Conservation (phyloP, 2,329 filamentous ascomycete species). For the Talaromyces sp. region DNA sequence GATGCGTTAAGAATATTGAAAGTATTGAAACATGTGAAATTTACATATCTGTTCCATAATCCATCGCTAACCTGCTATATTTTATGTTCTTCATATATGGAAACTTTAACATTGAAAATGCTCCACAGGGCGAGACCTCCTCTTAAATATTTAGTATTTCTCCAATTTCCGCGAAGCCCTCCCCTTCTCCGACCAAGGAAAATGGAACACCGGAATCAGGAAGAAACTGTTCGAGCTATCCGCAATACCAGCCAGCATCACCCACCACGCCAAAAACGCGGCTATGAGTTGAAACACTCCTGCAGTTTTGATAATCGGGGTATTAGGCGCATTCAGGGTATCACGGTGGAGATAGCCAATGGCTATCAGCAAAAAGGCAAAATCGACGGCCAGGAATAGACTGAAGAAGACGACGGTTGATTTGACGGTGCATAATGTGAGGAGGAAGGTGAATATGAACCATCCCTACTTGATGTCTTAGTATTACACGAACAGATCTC, state of each 20-base stretch:
- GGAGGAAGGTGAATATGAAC: conserved; percentile 74
- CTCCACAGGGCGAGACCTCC: not conserved
- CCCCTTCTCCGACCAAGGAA: conserved; percentile 82
- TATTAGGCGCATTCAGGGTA: conserved; percentile 30
- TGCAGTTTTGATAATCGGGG: conserved; percentile 58
- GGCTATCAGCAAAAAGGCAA: conserved; percentile 66
- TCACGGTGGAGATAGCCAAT: conserved; percentile 55
- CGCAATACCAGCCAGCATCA: conserved; percentile 72
- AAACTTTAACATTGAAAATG: too few species aligned
- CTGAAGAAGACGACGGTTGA: conserved; percentile 71
- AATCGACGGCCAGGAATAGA: conserved; percentile 68
- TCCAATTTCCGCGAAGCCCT: not conserved
- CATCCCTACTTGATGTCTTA: conserved; percentile 46
- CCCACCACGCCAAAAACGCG: conserved; percentile 77
- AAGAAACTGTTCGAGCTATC: conserved; percentile 70
- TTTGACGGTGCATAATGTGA: conserved; percentile 65
- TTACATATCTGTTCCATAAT: too few species aligned
- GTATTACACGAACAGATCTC: not conserved
- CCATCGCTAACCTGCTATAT: too few species aligned
- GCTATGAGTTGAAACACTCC: conserved; percentile 70
- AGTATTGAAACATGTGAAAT: too few species aligned
- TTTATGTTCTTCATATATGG: too few species aligned
- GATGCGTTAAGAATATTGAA: too few species aligned
- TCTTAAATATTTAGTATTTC: not conserved
- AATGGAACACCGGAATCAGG: conserved; percentile 79